Evolutionary conservation across 306 rosid genomes (phyloP).

Genomic region (Quillaja saponaria): DNA sequence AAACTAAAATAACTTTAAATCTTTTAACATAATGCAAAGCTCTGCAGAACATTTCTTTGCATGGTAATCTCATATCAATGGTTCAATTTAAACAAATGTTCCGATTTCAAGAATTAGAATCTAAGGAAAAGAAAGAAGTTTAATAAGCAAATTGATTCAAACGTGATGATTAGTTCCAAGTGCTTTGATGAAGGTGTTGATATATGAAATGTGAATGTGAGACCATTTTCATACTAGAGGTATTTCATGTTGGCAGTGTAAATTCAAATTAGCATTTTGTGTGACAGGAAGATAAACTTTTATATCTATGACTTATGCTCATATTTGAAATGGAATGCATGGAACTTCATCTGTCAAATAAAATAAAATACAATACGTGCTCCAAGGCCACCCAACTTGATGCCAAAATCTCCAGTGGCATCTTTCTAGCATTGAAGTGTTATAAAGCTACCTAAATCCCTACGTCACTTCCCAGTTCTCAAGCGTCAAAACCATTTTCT

Average conservation of each 20-base stretch:
- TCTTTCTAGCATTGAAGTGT: no score
- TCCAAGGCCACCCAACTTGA: no score
- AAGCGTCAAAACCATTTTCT: no score
- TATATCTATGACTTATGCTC: slow-evolving; percentile 18
- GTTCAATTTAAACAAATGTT: slow-evolving; percentile 95
- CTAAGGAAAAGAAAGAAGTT: slow-evolving; percentile 86
- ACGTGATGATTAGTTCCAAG: slow-evolving; percentile 87
- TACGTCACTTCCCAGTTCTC: no score
- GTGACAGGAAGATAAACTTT: slow-evolving; percentile 12
- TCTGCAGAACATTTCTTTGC: slow-evolving; percentile 86
- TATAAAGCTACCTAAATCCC: no score
- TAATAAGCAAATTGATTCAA: slow-evolving; percentile 90
- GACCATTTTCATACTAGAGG: slow-evolving; percentile 11
- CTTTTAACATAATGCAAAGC: slow-evolving; percentile 87
- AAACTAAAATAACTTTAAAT: slow-evolving; percentile 58
- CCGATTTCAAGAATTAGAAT: slow-evolving; percentile 93
- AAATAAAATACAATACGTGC: no score
- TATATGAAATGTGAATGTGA: slow-evolving; percentile 39
- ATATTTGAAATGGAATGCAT: slow-evolving; percentile 6
- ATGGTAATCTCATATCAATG: slow-evolving; percentile 87
- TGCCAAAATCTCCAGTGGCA: no score
- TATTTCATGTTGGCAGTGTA: slow-evolving; percentile 21
- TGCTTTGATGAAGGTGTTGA: slow-evolving; percentile 97
- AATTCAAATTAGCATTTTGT: slow-evolving; percentile 31
- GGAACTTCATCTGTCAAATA: slow-evolving; percentile 1